Conservation (phyloP, 163 green algal species). For the Scenedesmus sp. region DNA sequence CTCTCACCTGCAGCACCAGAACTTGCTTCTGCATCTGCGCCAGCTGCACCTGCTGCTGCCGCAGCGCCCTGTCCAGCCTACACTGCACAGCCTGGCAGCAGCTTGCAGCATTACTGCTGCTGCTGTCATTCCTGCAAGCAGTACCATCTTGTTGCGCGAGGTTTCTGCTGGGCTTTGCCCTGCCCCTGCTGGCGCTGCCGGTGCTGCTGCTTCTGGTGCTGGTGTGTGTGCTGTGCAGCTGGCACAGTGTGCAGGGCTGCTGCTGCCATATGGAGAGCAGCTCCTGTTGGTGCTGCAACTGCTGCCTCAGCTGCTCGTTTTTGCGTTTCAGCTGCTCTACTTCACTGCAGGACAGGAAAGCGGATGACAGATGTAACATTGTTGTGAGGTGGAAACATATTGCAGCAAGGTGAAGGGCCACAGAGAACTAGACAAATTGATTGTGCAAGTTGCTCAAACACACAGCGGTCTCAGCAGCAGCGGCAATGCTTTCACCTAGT, state of each 20-base stretch:
- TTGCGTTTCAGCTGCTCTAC: background rate
- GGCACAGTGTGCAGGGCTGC: constrained; percentile 23
- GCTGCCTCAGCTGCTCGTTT: background rate
- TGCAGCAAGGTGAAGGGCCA: too few species aligned
- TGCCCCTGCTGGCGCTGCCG: background rate
- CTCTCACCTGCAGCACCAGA: constrained; percentile 22
- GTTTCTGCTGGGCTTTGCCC: background rate
- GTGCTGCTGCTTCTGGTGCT: background rate
- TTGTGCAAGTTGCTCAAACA: background rate
- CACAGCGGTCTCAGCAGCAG: background rate
- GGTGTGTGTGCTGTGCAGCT: background rate
- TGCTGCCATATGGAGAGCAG: constrained; percentile 24
- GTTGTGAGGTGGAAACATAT: background rate
- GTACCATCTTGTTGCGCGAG: background rate
- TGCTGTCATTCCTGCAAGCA: background rate
- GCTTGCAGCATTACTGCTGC: background rate
- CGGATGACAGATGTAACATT: too few species aligned
- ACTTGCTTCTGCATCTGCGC: constrained; percentile 37
- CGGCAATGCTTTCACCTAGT: background rate
- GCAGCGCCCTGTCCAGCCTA: background rate
- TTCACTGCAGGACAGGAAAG: background rate
- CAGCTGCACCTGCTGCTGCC: constrained; percentile 34
- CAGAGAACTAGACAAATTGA: too few species aligned
- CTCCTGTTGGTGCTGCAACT: constrained; percentile 32
- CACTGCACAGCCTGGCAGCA: background rate